A percentile compares a stretch with the other conserved stretches of the same genome.
Conservation (phyloP, 2,329 filamentous ascomycete genomes). For the Neonectria punicea region DNA sequence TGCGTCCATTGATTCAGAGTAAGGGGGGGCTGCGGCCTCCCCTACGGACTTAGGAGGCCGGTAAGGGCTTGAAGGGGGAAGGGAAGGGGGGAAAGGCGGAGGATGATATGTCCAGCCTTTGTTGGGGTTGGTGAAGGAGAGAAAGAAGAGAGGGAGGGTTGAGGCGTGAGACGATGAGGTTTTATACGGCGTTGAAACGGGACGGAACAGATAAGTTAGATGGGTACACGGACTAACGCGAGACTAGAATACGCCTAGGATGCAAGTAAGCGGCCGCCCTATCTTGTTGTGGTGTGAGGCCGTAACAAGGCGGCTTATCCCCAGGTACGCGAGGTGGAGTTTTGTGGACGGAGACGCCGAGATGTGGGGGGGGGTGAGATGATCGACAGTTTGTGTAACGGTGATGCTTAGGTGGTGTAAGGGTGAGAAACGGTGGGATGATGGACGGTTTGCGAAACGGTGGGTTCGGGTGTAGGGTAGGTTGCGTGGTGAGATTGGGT, state of each 20-base stretch:
- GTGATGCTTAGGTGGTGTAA: background rate
- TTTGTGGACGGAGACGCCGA: background rate
- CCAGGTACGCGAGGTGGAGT: background rate
- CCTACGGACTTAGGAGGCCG: constrained; percentile 40
- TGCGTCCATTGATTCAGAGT: constrained; percentile 44
- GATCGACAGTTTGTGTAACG: background rate
- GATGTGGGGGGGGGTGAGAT: background rate
- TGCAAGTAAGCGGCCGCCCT: background rate
- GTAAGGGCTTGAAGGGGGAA: constrained; percentile 19
- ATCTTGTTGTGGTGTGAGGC: no score
- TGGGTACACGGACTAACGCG: background rate
- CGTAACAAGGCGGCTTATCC: background rate
- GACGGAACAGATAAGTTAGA: no score
- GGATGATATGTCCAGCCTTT: constrained; percentile 17
- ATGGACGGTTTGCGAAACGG: background rate
- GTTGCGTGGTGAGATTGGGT: background rate
- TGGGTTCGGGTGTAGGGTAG: background rate
- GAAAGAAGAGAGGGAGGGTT: background rate
- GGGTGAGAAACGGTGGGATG: background rate
- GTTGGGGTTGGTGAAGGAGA: constrained; percentile 19
- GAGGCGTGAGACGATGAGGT: background rate
- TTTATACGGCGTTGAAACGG: constrained; percentile 29
- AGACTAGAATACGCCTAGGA: background rate
- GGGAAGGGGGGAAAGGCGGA: background rate
- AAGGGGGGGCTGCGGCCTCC: constrained; percentile 38